Conservation (phyloP, 2,329 filamentous ascomycete species). For the Colletotrichum liaoningense region DNA sequence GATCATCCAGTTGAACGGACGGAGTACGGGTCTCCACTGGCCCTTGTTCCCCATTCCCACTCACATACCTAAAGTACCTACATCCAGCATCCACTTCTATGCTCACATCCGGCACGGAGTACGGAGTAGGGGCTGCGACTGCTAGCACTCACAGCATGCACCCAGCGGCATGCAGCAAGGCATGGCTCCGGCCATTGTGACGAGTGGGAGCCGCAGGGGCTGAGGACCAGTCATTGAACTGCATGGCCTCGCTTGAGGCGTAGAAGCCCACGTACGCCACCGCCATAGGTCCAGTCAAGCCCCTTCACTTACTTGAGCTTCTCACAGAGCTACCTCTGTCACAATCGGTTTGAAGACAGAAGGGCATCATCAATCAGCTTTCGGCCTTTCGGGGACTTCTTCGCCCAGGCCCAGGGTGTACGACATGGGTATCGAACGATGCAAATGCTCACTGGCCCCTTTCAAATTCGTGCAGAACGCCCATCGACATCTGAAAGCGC, state of each 20-base stretch:
- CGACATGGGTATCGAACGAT: slow-evolving; percentile 31
- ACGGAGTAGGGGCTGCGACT: background rate
- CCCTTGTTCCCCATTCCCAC: slow-evolving; percentile 26
- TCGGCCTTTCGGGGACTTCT: slow-evolving; percentile 9
- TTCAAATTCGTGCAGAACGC: slow-evolving; percentile 22
- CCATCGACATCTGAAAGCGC: slow-evolving; percentile 24
- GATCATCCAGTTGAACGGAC: slow-evolving; percentile 10
- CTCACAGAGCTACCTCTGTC: background rate
- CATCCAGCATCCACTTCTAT: slow-evolving; percentile 30
- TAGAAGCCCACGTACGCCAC: slow-evolving; percentile 24
- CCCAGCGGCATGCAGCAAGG: slow-evolving; percentile 17
- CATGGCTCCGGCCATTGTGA: slow-evolving; percentile 20
- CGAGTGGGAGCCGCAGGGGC: slow-evolving; percentile 15
- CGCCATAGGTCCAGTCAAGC: slow-evolving; percentile 4
- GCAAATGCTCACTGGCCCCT: background rate
- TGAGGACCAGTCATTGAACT: slow-evolving; percentile 16
- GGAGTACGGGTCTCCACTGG: slow-evolving; percentile 23
- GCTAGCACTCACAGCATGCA: background rate
- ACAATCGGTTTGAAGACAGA: background rate
- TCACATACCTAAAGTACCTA: slow-evolving; percentile 19
- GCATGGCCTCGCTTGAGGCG: slow-evolving; percentile 20
- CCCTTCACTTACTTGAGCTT: slow-evolving; percentile 11
- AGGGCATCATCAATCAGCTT: slow-evolving; percentile 1
- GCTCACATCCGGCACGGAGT: slow-evolving; percentile 5
- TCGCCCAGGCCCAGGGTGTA: slow-evolving; percentile 9